Evolutionary conservation across 495 filamentous ascomycete genomes (phyloP), one percentile per base, ranked within the genome.

Genomic region (Aspergillus campestris): DNA sequence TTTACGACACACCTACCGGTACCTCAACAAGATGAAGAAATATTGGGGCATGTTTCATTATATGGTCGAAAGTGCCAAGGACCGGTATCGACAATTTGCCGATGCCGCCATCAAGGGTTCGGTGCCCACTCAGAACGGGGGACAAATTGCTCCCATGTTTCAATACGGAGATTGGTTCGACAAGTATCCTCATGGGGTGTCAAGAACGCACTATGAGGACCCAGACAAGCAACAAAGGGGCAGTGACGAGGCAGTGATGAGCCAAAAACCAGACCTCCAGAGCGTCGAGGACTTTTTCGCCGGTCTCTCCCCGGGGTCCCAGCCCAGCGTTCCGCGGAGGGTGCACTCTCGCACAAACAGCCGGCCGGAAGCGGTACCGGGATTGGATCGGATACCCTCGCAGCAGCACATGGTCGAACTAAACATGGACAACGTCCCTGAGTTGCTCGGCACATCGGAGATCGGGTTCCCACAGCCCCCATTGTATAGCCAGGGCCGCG

Each of bases 111-210:
- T 68, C 42, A 65, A 64, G 40, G 68, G 65, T 28, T 60, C 66
- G 27, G 56, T 64, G 15, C 65, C 78, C 40, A 72, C 67, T 44
- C 72, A 78, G 40, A 65, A 80, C 33, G 80, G 79, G 14, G 78
- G 51, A 13, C 49, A 58, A 3, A 47, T 65, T 8, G 66, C 77
- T 1, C 66, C 70, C 9, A 87, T 95, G 61, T 90, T 95, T 68
- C 91, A 96, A 58, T 98, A 97, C 54, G 90, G 90, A 31, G 92
- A 98, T 63, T 98, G 92, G 92, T 96, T 96, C 57, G 81, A 90
- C 58, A 82, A 87, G 52, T 96, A 96, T 66, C 92, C 92, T 1
- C 87, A 92, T 55, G 92, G 92, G 8, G 87, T 96, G 14, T 86
- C 87, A 27, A 76, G 83, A 42, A 72, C 82, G 8, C 84, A 92